Evolutionary conservation across 495 filamentous ascomycete species (phyloP), one percentile per base, ranked within the genome.

Genomic region (Penicillium taxi): DNA sequence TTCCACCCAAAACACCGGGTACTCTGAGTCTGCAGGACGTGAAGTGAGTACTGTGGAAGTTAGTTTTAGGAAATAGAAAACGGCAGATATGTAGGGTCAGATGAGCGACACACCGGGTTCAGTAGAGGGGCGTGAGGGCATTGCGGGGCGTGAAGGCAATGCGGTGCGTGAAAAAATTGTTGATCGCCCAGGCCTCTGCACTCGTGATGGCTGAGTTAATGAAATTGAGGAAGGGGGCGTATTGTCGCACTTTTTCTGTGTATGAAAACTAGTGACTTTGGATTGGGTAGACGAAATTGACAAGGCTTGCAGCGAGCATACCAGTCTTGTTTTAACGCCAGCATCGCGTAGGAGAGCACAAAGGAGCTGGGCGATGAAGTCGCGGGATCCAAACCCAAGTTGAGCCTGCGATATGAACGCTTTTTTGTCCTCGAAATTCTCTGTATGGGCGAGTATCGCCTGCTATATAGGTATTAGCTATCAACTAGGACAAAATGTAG

Each of bases 1-100:
- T 60, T 98, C 91, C 2, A 95, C 80, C 91, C 91, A 98, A 54
- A 84, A 96, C 4, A 96, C 64, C 0, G 91, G 93, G 43, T 78
- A 84, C 2, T 72, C 55, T 3, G 86, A 90, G 5, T 64, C 55
- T 54, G 51, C 4, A 43, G 38, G 3, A 28, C 23, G 13, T 53
- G 44, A 4, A 17, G 47, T 14, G 62, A n/a, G n/a, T n/a, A n/a
- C n/a, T n/a, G n/a, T n/a, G n/a, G n/a, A n/a, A n/a, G n/a, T n/a
- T n/a, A n/a, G n/a, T n/a, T n/a, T n/a, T n/a, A n/a, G n/a, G n/a
- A n/a, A n/a, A n/a, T n/a, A n/a, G n/a, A n/a, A n/a, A n/a, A n/a
- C n/a, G n/a, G n/a, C n/a, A n/a, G n/a, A n/a, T n/a, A n/a, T n/a
- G n/a, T n/a, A n/a, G n/a, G n/a, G n/a, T n/a, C 8, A 23, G 2